Conservation (phyloP, 345 rosid species). For the Combretum micranthum region DNA sequence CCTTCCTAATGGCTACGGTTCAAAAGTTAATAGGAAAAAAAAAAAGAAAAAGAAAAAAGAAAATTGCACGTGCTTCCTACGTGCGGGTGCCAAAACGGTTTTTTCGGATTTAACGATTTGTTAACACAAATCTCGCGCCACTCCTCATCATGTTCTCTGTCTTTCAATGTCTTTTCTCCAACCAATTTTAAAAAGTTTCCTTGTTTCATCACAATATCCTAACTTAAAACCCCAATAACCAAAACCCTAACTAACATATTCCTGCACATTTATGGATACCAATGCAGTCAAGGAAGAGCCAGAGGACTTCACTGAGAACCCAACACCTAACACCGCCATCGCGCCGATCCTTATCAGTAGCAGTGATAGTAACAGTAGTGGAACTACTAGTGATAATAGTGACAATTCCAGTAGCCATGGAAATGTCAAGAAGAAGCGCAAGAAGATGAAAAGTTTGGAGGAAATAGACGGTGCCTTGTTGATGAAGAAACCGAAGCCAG, state of each 20-base stretch:
- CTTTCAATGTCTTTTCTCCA: too few relatives aligned
- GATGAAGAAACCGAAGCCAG: slow-evolving; percentile 4
- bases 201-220: too few relatives aligned
- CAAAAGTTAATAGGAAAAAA: too few relatives aligned
- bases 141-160: too few relatives aligned
- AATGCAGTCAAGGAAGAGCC: slow-evolving; percentile 1
- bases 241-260: background rate
- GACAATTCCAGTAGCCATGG: background rate
- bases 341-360: background rate
- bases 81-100: too few relatives aligned
- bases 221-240: too few relatives aligned
- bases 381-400: background rate
- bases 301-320: background rate
- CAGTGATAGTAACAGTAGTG: background rate
- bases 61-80: too few relatives aligned
- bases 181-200: too few relatives aligned
- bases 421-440: background rate
- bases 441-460: slow-evolving; percentile 6
- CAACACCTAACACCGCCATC: background rate
- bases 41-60: too few relatives aligned
- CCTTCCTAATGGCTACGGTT: too few relatives aligned
- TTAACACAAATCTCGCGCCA: too few relatives aligned
- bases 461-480: slow-evolving; percentile 4
- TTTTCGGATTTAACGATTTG: too few relatives aligned
- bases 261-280: background rate